Conservation (phyloP, 1,284 basidiomycete genomes). For the Melampsora occidentalis region DNA sequence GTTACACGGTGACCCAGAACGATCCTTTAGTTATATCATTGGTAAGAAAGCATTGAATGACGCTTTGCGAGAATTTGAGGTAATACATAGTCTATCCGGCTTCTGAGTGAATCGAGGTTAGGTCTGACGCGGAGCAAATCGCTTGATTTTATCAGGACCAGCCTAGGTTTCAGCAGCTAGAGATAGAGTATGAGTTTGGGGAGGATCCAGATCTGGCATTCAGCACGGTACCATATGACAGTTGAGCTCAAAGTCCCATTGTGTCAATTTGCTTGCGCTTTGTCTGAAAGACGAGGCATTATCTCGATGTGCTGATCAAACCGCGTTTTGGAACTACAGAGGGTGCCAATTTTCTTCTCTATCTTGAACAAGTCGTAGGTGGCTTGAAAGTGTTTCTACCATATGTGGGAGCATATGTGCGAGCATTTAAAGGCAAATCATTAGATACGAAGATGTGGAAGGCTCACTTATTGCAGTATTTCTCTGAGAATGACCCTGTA, state of each 20-base stretch:
- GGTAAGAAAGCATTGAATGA: slow-evolving; percentile 72
- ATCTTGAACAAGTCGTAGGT: slow-evolving; percentile 71
- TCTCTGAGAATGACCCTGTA: slow-evolving; percentile 60
- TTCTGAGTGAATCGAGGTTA: slow-evolving; percentile 54
- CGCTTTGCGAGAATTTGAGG: slow-evolving; percentile 62
- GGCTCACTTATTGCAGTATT: slow-evolving; percentile 77
- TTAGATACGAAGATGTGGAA: slow-evolving; percentile 88
- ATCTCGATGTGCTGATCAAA: not conserved
- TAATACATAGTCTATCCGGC: not conserved
- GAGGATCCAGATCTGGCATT: slow-evolving; percentile 62
- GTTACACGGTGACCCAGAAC: slow-evolving; percentile 72
- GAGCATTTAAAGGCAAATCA: slow-evolving; percentile 72
- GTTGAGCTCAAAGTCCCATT: slow-evolving; percentile 26
- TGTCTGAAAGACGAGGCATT: slow-evolving; percentile 63
- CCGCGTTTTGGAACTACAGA: slow-evolving; percentile 42
- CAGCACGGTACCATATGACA: slow-evolving; percentile 44
- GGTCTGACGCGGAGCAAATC: slow-evolving; percentile 40
- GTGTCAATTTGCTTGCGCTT: slow-evolving; percentile 66
- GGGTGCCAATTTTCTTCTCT: slow-evolving; percentile 67
- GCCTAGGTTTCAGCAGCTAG: slow-evolving; percentile 77
- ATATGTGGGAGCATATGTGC: slow-evolving; percentile 52
- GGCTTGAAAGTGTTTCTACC: slow-evolving; percentile 67
- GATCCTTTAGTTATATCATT: slow-evolving; percentile 76
- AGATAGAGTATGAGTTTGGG: slow-evolving; percentile 76
- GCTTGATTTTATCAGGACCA: slow-evolving; percentile 41